A percentile compares a stretch with the other conserved stretches of the same genome.
Evolutionary conservation across 2,329 filamentous ascomycete genomes (phyloP).

Genomic region (Onygenales sp.): DNA sequence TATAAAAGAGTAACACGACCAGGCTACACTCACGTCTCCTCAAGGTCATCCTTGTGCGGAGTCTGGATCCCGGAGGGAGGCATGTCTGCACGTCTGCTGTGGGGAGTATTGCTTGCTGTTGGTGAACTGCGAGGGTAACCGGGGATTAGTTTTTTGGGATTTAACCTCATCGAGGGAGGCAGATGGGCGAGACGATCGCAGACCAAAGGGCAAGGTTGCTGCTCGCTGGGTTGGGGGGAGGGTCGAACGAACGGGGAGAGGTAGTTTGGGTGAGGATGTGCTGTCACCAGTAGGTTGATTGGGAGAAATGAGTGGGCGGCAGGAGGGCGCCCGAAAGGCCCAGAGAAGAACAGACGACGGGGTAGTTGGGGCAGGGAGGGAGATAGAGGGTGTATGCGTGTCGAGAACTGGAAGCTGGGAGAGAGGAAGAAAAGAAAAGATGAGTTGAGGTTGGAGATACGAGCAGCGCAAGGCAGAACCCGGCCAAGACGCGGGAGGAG

Average conservation of each 20-base stretch:
- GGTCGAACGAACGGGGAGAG: background rate
- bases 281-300: background rate
- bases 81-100: slow-evolving; percentile 19
- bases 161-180: background rate
- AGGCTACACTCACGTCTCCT: slow-evolving; percentile 47
- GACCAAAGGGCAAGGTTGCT: background rate
- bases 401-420: too few relatives aligned
- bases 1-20: background rate
- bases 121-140: slow-evolving; percentile 1
- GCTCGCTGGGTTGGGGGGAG: background rate
- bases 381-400: background rate
- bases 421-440: background rate
- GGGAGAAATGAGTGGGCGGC: too few relatives aligned
- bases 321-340: too few relatives aligned
- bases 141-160: background rate
- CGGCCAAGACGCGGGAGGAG: background rate
- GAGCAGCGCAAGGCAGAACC: background rate
- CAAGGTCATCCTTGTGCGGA: slow-evolving; percentile 49
- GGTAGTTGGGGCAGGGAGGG: too few relatives aligned
- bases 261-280: background rate
- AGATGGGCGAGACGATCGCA: background rate
- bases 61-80: slow-evolving; percentile 32
- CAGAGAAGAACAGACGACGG: too few relatives aligned
- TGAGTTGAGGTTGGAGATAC: background rate
- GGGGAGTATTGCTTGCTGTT: background rate